Evolutionary conservation across 192 early-diverging fungal species (phyloP).

Genomic region (Coemansia sp.): DNA sequence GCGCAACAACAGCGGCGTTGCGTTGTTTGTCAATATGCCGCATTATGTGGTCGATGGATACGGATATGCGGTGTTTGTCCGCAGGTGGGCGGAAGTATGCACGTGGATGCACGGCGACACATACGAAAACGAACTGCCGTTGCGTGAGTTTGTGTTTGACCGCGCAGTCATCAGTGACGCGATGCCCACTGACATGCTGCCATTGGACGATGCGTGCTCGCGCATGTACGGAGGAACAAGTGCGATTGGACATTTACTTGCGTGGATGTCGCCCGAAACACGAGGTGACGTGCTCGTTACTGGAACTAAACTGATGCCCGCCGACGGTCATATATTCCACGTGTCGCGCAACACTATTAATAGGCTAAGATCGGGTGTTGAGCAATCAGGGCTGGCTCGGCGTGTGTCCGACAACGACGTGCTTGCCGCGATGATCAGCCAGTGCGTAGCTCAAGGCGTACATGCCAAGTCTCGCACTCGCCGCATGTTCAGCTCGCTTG

Average conservation of each 20-base stretch:
- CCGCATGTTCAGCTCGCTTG: background rate
- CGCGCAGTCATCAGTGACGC: conserved; percentile 17
- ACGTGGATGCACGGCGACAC: conserved; percentile 8
- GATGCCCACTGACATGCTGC: conserved; percentile 18
- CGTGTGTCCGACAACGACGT: conserved; percentile 28
- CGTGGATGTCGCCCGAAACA: conserved; percentile 42
- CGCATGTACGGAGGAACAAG: conserved; percentile 11
- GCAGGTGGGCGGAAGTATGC: conserved; percentile 44
- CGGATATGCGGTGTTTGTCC: conserved; percentile 37
- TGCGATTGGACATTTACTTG: conserved; percentile 22
- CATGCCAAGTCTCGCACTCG: background rate
- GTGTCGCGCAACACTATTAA: background rate
- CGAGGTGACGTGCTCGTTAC: conserved; percentile 13
- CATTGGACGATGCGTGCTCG: conserved; percentile 9
- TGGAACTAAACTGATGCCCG: background rate
- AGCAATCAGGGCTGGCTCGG: background rate
- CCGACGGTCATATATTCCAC: conserved; percentile 4
- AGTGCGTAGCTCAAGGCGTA: conserved; percentile 6
- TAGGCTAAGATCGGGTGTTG: background rate
- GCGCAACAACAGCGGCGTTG: conserved; percentile 35
- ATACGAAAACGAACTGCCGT: background rate
- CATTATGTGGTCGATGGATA: conserved; percentile 46
- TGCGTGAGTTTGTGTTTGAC: conserved; percentile 29
- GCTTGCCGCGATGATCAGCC: conserved; percentile 13
- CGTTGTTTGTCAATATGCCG: conserved; percentile 40